Percentiles rank a stretch among this genome's conserved stretches.
Conservation (phyloP, 495 filamentous ascomycete genomes). For the Penicillium robsamsonii region DNA sequence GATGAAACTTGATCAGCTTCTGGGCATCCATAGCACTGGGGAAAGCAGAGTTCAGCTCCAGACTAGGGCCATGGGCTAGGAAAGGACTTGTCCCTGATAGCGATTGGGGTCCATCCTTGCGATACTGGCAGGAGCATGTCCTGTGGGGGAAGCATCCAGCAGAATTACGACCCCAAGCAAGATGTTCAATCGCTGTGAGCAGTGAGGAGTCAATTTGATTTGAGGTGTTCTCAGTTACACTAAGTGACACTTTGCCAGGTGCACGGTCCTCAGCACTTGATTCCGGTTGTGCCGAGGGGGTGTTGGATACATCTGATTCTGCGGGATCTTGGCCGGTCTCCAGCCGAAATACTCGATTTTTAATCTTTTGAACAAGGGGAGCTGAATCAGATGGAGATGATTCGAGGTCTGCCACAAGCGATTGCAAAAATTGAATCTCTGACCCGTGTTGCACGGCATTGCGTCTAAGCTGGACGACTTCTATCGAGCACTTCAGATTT, state of each 20-base stretch:
- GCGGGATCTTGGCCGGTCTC: constrained; percentile 16
- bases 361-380: constrained; percentile 17
- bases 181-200: constrained; percentile 34
- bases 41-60: constrained; percentile 11
- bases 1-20: constrained; percentile 31
- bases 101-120: constrained; percentile 19
- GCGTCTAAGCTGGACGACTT: constrained; percentile 29
- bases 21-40: constrained; percentile 18
- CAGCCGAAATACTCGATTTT: constrained; percentile 24
- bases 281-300: constrained; percentile 6
- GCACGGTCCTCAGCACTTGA: neutral
- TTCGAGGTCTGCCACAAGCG: constrained; percentile 26
- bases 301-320: neutral
- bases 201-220: constrained; percentile 26
- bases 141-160: constrained; percentile 34
- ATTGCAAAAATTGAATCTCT: constrained; percentile 31
- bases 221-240: constrained; percentile 11
- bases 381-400: constrained; percentile 11
- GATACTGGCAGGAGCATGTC: constrained; percentile 30
- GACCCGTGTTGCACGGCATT: constrained; percentile 29
- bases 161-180: constrained; percentile 34
- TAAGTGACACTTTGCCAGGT: constrained; percentile 7
- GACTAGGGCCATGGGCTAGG: constrained; percentile 15
- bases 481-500: constrained; percentile 31
- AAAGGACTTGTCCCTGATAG: constrained; percentile 20